Evolutionary conservation across 176 grass and related monocot species (phyloP), one percentile per base, ranked within the genome.

Genomic region (Typha latifolia): DNA sequence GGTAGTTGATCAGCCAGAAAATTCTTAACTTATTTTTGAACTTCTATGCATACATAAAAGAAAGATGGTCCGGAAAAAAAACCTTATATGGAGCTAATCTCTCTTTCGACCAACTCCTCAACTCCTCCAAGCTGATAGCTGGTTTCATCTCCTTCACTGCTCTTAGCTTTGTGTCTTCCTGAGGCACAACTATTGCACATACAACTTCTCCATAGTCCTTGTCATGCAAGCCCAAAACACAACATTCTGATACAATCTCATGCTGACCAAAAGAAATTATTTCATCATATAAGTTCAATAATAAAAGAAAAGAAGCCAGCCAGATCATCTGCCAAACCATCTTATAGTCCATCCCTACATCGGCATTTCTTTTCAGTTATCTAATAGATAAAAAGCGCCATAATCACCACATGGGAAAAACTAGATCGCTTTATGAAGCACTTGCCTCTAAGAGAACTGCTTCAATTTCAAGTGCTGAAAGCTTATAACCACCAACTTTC

Each of bases 31-130:
- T 4, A 51, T 23, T 63, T 10, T 8, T 9, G 20, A 56, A n/a
- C 0, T 66, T 32, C 34, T 66, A 12, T 49, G 50, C 61, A 49
- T 2, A 4, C n/a, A 21, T 10, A 49, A 71, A 63, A 32, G 14
- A 12, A 12, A 29, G 78, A 68, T 67, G 12, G 14, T 79, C 32
- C 53, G 57, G 57, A 50, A 77, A 61, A 49, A 51, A 47, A 79
- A 97, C 93, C 93, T 97, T 97, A 66, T 97, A 91, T 80, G 93
- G 93, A 80, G 93, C 93, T 72, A 97, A 80, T 71, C 72, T 97
- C 74, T 97, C 83, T 77, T 86, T 91, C 4, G 88, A 82, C 93
- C 93, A 97, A 73, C 57, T 82, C 32, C 74, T 63, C 66, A 97
- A 81, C 53, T 70, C 85, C 81, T 89, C 78, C 75, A 97, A 84